Evolutionary conservation across 2,329 filamentous ascomycete species (phyloP).

Genomic region (Aspergillus viridinutans): DNA sequence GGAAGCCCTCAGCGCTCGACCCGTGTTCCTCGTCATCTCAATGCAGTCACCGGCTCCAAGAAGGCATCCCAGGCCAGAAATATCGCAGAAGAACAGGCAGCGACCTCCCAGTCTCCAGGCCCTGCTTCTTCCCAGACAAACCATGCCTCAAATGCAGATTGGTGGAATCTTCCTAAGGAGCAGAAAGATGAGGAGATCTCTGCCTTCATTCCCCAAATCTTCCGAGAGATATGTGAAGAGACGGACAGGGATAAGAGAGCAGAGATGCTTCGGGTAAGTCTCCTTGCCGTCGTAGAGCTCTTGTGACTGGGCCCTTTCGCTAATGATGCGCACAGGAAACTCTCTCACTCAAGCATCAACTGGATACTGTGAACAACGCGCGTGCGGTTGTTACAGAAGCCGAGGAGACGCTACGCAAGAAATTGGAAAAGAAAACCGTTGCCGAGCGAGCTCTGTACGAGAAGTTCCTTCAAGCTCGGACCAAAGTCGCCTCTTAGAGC

Average conservation of each 20-base stretch:
- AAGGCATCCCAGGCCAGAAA: not conserved
- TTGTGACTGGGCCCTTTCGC: not conserved
- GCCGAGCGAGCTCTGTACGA: not conserved
- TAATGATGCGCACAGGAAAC: not conserved
- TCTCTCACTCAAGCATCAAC: not conserved
- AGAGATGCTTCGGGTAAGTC: not conserved
- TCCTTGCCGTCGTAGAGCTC: not conserved
- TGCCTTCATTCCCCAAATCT: not conserved
- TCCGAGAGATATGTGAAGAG: not conserved
- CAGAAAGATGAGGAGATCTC: not conserved
- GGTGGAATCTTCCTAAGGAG: not conserved
- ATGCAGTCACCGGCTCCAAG: not conserved
- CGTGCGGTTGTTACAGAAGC: not conserved
- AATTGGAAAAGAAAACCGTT: not conserved
- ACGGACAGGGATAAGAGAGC: not conserved
- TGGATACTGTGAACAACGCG: not conserved
- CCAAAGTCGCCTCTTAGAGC: not conserved
- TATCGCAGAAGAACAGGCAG: not conserved
- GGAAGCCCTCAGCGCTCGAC: conserved; percentile 13
- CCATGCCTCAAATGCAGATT: not conserved
- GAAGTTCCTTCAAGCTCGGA: not conserved
- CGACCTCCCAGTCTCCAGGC: not conserved
- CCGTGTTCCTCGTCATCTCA: not conserved
- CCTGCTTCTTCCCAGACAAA: not conserved
- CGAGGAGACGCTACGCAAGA: not conserved